phyloP scores from a whole-genome alignment of 176 grass and related monocot species.

The Metroxylon sagu region DNA sequence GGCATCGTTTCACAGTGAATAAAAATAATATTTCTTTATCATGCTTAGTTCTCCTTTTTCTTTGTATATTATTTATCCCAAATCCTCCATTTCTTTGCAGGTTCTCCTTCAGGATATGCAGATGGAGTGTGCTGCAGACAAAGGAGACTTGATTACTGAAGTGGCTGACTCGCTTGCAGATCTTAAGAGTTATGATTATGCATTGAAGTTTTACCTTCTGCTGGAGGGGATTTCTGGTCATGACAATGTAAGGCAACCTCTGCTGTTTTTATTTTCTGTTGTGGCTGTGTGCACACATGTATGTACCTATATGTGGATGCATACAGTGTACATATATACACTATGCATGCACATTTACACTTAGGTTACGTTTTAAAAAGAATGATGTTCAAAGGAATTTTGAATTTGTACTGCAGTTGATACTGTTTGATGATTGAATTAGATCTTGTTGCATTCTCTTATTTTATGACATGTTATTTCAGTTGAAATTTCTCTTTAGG shows the following conservation, averaged over 20 bases:
- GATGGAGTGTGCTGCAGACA: constrained; percentile 48
- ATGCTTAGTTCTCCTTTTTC: background rate
- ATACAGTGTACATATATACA: too few relatives aligned
- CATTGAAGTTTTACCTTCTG: constrained; percentile 67
- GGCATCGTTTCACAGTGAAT: too few relatives aligned
- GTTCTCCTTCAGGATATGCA: constrained; percentile 45
- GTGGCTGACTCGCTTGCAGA: constrained; percentile 49
- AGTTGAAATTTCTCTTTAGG: too few relatives aligned
- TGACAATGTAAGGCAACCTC: constrained; percentile 42
- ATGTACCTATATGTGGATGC: too few relatives aligned
- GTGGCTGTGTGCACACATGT: background rate
- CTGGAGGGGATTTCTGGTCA: constrained; percentile 36
- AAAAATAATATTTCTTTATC: background rate
- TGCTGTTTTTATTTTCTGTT: constrained; percentile 4
- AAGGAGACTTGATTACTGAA: constrained; percentile 38
- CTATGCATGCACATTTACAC: too few relatives aligned
- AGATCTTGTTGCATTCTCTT: too few relatives aligned
- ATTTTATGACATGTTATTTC: too few relatives aligned
- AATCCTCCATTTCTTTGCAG: constrained; percentile 21
- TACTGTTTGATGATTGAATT: too few relatives aligned
- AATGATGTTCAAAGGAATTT: too few relatives aligned
- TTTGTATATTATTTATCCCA: background rate
- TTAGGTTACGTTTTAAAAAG: too few relatives aligned
- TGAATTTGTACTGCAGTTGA: too few relatives aligned
- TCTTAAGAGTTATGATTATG: constrained; percentile 54